phyloP scores from a whole-genome alignment of 1,284 basidiomycete genomes.

The Boletus semigastroideus region DNA sequence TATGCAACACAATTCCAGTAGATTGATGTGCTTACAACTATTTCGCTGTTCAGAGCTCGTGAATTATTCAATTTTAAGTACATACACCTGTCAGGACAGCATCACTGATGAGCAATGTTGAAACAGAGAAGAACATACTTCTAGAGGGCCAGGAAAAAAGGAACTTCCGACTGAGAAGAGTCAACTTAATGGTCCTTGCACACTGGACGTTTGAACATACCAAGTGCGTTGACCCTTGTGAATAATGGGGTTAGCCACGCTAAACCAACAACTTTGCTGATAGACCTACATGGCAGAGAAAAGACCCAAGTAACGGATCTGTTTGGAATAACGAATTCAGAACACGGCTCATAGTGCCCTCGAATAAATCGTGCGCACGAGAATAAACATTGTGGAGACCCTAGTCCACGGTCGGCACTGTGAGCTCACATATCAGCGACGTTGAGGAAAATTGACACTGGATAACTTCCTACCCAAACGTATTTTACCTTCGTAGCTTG shows the following conservation, averaged over 20 bases:
- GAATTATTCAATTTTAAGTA: neutral
- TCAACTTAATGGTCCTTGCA: neutral
- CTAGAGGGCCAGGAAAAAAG: neutral
- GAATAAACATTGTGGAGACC: conserved; percentile 5
- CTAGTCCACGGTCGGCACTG: conserved; percentile 6
- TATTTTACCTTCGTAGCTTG: conserved; percentile 3
- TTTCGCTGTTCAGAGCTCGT: neutral
- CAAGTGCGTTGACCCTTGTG: neutral
- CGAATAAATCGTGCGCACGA: neutral
- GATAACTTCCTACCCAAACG: conserved; percentile 5
- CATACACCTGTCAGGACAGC: neutral
- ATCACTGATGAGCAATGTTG: neutral
- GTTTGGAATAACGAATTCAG: neutral
- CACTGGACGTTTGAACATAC: neutral
- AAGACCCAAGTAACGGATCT: conserved; percentile 15
- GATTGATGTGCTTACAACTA: neutral
- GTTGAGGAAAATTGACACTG: neutral
- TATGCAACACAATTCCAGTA: neutral
- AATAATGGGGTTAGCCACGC: neutral
- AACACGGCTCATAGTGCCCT: too few species aligned
- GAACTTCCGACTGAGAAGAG: neutral
- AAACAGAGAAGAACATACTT: neutral
- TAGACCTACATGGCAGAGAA: conserved; percentile 10
- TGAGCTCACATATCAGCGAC: too few species aligned
- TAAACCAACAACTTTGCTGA: too few species aligned